Evolutionary conservation across 768 basidiomycete species (phyloP).

Genomic region (Gelatoporia subvermispora): DNA sequence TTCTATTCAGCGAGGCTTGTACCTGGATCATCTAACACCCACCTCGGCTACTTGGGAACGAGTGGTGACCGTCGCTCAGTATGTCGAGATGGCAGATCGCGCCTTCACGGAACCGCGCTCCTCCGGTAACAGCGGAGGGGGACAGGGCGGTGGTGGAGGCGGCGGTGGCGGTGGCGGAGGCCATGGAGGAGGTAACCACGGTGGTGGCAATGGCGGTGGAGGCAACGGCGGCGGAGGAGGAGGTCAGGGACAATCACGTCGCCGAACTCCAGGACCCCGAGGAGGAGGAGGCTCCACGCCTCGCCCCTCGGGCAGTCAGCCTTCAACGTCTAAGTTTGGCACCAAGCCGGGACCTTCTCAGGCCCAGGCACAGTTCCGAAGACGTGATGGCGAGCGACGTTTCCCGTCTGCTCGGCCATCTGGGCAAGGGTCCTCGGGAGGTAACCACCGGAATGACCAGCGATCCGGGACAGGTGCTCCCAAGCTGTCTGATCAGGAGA

Average conservation of each 20-base stretch:
- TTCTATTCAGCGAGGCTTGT: slow-evolving; percentile 3
- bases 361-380: background rate
- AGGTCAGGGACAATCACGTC: background rate
- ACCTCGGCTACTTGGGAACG: slow-evolving; percentile 11
- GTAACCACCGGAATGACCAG: background rate
- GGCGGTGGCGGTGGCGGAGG: background rate
- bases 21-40: background rate
- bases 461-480: background rate
- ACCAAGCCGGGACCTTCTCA: background rate
- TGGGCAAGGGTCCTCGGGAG: background rate
- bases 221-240: background rate
- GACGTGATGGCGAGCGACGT: background rate
- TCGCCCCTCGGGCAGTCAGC: background rate
- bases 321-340: background rate
- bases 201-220: background rate
- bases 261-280: background rate
- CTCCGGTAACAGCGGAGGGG: background rate
- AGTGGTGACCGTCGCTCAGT: slow-evolving; percentile 24
- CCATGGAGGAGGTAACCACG: slow-evolving; percentile 1
- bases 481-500: background rate
- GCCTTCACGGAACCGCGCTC: background rate
- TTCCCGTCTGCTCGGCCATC: background rate
- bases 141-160: background rate
- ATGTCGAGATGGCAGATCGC: slow-evolving; percentile 25
- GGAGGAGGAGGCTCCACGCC: background rate